Conservation (phyloP, 2,329 filamentous ascomycete genomes). For the Cytospora schulzeri region DNA sequence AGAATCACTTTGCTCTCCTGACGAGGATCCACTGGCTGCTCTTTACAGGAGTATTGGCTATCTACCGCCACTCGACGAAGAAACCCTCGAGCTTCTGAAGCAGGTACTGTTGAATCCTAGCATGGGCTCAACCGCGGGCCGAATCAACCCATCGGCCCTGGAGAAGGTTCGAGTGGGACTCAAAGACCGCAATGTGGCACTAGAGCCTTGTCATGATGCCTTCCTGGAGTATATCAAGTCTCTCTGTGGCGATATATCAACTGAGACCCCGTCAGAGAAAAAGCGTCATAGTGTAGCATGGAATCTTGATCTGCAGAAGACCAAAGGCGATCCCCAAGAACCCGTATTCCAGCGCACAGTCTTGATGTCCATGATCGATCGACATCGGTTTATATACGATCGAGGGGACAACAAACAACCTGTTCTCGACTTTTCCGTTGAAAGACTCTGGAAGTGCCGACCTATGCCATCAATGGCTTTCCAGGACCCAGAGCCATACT, state of each 20-base stretch:
- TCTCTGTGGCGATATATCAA: not conserved
- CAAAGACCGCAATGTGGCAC: constrained; percentile 9
- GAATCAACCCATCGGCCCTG: not conserved
- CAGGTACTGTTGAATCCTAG: not conserved
- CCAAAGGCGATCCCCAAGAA: not conserved
- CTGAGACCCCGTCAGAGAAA: constrained; percentile 4
- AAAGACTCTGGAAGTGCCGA: constrained; percentile 12
- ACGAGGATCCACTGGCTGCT: not conserved
- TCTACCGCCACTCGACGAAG: constrained; percentile 2
- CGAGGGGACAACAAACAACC: not conserved
- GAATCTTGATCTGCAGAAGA: constrained; percentile 7
- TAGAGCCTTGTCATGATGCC: not conserved
- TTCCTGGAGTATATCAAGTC: constrained; percentile 1
- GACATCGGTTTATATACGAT: constrained; percentile 13
- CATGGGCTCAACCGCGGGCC: not conserved
- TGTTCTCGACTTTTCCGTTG: constrained; percentile 18
- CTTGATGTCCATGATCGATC: constrained; percentile 20
- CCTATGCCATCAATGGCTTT: constrained; percentile 12
- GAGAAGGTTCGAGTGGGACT: constrained; percentile 3
- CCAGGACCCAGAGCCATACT: not conserved
- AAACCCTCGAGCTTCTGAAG: not conserved
- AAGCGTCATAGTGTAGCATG: constrained; percentile 4
- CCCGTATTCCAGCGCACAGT: constrained; percentile 13
- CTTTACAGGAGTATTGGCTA: constrained; percentile 3
- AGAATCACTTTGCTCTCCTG: not conserved